Evolutionary conservation across 371 early-diverging fungal species (phyloP).

Genomic region (Rhizopus arrhizus): DNA sequence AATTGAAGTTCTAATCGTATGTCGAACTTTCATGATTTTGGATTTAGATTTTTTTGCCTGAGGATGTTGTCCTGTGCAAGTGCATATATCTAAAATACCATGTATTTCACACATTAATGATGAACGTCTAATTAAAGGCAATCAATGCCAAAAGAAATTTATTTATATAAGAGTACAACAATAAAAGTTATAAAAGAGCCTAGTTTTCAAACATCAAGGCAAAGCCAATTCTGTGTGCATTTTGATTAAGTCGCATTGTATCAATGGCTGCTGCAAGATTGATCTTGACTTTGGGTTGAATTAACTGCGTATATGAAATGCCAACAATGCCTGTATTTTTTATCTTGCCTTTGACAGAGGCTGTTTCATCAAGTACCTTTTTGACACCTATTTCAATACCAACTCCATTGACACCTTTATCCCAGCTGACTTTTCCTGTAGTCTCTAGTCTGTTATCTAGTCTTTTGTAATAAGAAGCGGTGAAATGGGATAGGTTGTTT

Average conservation of each 20-base stretch:
- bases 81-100: too few species aligned
- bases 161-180: too few species aligned
- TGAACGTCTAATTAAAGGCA: too few species aligned
- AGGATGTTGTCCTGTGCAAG: too few species aligned
- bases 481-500: conserved; percentile 70
- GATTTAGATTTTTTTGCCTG: too few species aligned
- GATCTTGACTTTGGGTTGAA: conserved; percentile 94
- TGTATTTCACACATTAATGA: too few species aligned
- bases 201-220: conserved; percentile 87
- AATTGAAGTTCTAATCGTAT: too few species aligned
- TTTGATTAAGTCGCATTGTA: conserved; percentile 87
- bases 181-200: neutral
- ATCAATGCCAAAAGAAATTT: too few species aligned
- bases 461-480: conserved; percentile 95
- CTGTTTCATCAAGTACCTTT: conserved; percentile 83
- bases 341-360: conserved; percentile 96
- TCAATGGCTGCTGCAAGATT: conserved; percentile 91
- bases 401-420: conserved; percentile 75
- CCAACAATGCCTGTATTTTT: conserved; percentile 92
- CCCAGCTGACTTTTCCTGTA: conserved; percentile 92
- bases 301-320: conserved; percentile 84
- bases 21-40: too few species aligned
- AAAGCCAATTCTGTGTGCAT: conserved; percentile 95
- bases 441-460: conserved; percentile 89
- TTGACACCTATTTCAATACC: conserved; percentile 95